A percentile compares a stretch with the other conserved stretches of the same genome.
Evolutionary conservation across 73 alveolate species (phyloP).

Genomic region (Paraurostyla sp.): DNA sequence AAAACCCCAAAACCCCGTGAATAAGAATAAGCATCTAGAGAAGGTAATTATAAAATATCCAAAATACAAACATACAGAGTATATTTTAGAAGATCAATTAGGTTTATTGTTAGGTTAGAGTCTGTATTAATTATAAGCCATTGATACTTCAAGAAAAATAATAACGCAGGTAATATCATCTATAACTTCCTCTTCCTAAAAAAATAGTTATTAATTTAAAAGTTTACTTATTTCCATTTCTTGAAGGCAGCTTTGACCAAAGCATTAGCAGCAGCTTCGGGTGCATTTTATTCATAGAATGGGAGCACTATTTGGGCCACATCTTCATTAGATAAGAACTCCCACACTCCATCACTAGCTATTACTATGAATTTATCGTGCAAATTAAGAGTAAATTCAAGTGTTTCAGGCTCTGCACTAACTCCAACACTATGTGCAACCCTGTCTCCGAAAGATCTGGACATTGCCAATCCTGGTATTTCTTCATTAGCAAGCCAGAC

Average conservation of each 20-base stretch:
- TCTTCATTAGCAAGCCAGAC: conserved; percentile 90
- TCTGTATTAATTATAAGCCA: conserved; percentile 32
- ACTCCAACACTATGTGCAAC: conserved; percentile 88
- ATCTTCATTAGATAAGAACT: conserved; percentile 91
- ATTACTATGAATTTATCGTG: conserved; percentile 88
- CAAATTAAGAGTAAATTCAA: conserved; percentile 69
- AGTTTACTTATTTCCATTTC: conserved; percentile 81
- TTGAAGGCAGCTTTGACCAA: conserved; percentile 87
- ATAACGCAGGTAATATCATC: conserved; percentile 93
- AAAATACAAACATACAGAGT: background rate
- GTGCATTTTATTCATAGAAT: conserved; percentile 81
- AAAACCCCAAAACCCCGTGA: conserved; percentile 16
- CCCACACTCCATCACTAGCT: conserved; percentile 97
- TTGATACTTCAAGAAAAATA: conserved; percentile 78
- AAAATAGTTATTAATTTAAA: too few species aligned
- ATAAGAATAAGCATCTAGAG: background rate
- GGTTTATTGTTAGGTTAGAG: conserved; percentile 14
- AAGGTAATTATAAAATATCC: background rate
- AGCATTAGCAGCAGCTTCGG: conserved; percentile 88
- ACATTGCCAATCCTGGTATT: conserved; percentile 94
- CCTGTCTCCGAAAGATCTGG: conserved; percentile 91
- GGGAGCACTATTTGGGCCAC: conserved; percentile 82
- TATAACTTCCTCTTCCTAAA: conserved; percentile 90
- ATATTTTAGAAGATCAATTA: background rate
- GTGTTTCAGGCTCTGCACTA: conserved; percentile 84